A percentile compares a stretch with the other conserved stretches of the same genome.
Conservation (phyloP, 768 basidiomycete genomes). For the Daedaleopsis nitida region DNA sequence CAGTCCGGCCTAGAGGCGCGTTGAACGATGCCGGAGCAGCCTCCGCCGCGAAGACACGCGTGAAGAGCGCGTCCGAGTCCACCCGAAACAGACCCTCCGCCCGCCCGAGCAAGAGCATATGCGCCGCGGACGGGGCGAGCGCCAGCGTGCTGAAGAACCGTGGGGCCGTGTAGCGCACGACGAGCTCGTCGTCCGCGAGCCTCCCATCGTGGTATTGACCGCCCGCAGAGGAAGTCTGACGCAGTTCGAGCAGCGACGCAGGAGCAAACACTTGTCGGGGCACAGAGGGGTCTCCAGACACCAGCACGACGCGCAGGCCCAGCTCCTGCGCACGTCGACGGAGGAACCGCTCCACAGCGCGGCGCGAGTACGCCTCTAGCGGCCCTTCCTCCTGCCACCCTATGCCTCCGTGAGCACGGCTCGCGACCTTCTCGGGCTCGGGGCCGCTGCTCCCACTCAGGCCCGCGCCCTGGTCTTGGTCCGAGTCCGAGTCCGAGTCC, state of each 20-base stretch:
- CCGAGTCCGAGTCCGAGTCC: neutral
- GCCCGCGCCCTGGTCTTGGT: too few relatives aligned
- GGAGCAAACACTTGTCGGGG: conserved; percentile 22
- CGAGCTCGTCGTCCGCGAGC: conserved; percentile 25
- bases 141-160: conserved; percentile 51
- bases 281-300: conserved; percentile 36
- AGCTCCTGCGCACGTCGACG: conserved; percentile 35
- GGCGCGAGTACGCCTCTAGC: conserved; percentile 33
- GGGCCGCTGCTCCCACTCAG: neutral
- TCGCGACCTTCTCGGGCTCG: neutral
- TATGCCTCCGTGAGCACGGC: conserved; percentile 35
- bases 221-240: neutral
- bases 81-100: conserved; percentile 22
- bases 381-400: conserved; percentile 36
- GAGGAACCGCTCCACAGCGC: conserved; percentile 38
- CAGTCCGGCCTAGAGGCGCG: too few relatives aligned
- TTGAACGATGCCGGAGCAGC: neutral
- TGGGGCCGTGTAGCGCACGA: conserved; percentile 46
- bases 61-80: conserved; percentile 41
- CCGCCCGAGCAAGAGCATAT: conserved; percentile 43
- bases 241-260: too few relatives aligned
- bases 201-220: too few relatives aligned
- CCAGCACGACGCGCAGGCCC: conserved; percentile 39
- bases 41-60: neutral
- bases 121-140: conserved; percentile 43